Conservation (phyloP, 139 green algal species). For the Chlorella sp. region DNA sequence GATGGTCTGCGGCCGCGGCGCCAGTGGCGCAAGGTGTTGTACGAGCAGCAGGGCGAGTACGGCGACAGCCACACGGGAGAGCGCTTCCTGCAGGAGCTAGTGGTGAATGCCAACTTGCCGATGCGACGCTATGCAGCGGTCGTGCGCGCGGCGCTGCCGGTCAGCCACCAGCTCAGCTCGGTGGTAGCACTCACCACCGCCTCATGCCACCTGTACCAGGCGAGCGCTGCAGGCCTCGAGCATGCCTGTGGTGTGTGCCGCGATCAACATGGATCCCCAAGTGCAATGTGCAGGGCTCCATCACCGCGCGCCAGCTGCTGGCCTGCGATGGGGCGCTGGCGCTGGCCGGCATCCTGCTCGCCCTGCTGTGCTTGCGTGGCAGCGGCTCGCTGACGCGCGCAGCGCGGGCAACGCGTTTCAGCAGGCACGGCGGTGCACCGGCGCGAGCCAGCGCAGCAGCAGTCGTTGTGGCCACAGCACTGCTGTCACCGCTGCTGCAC, state of each 20-base stretch:
- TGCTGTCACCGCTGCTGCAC: conserved; percentile 77
- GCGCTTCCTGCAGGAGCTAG: conserved; percentile 71
- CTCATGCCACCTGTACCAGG: conserved; percentile 54
- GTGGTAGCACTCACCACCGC: conserved; percentile 52
- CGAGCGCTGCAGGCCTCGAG: not conserved
- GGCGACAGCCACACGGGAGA: conserved; percentile 70
- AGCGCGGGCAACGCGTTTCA: not conserved
- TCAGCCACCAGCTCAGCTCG: conserved; percentile 78
- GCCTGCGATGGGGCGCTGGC: not conserved
- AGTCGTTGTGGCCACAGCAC: conserved; percentile 37
- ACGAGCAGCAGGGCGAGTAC: conserved; percentile 41
- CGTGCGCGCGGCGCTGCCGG: conserved; percentile 57
- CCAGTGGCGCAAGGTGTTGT: conserved; percentile 31
- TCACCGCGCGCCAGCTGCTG: conserved; percentile 20
- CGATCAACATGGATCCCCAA: not conserved
- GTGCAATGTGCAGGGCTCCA: conserved; percentile 5
- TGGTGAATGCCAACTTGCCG: conserved; percentile 42
- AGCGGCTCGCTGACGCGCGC: not conserved
- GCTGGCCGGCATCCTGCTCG: conserved; percentile 24
- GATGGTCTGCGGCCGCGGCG: too few relatives aligned
- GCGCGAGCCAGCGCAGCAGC: not conserved
- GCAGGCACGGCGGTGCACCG: not conserved
- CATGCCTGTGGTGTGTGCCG: not conserved
- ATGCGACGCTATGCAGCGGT: conserved; percentile 48
- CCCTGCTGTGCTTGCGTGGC: conserved; percentile 18